These are phyloP conservation scores for Candolleomyces eurysporus DNA, from an alignment of 768 basidiomycete genomes.

Conservation along the genomic window DNA sequence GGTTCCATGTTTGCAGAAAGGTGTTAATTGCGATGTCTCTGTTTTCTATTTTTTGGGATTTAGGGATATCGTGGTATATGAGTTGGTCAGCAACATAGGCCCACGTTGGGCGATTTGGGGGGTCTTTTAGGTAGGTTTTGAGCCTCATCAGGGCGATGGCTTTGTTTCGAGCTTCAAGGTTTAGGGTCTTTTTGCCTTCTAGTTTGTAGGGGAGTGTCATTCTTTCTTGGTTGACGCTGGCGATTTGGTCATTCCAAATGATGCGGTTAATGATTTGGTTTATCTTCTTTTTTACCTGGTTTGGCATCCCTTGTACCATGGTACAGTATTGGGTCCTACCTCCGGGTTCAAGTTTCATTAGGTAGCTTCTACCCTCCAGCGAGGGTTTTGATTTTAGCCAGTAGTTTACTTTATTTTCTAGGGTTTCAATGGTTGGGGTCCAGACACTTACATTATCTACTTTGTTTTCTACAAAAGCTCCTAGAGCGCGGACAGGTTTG, in stretches of 20 bases:
- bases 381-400: slow-evolving; percentile 18
- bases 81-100: slow-evolving; percentile 6
- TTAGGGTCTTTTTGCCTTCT: slow-evolving; percentile 20
- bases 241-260: slow-evolving; percentile 17
- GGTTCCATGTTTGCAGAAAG: neutral
- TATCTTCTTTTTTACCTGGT: slow-evolving; percentile 15
- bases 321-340: slow-evolving; percentile 24
- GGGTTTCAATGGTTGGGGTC: slow-evolving; percentile 19
- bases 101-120: slow-evolving; percentile 14
- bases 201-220: slow-evolving; percentile 11
- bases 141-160: slow-evolving; percentile 20
- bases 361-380: slow-evolving; percentile 14
- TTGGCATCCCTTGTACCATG: slow-evolving; percentile 25
- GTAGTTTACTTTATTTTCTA: neutral
- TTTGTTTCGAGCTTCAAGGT: slow-evolving; percentile 21
- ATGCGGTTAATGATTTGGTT: slow-evolving; percentile 17
- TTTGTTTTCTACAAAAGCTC: slow-evolving; percentile 30
- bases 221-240: slow-evolving; percentile 20
- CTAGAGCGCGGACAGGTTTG: slow-evolving; percentile 28
- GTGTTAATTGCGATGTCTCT: neutral
- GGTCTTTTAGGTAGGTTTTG: slow-evolving; percentile 15
- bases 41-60: slow-evolving; percentile 10
- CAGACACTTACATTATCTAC: slow-evolving; percentile 19
- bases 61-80: neutral
- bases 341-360: slow-evolving; percentile 20